Evolutionary conservation across 78 protist genomes (phyloP), one percentile per base, ranked within the genome.

Genomic region (Dictyostelium brefeldianum): DNA sequence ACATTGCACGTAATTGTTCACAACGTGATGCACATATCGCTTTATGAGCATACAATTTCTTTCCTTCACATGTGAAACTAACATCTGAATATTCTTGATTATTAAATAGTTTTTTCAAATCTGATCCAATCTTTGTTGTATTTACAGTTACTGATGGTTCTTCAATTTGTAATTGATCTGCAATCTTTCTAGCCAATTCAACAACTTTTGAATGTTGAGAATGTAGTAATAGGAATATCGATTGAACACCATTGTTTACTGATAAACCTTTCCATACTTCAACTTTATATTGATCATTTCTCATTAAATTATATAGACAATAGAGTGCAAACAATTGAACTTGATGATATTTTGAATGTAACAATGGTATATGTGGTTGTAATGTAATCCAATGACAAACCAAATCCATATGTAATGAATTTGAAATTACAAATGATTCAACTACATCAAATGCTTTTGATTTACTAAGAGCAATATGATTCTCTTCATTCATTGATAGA

Each of bases 361-460:
- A 57, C 47, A 87, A 51, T 4, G 93, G 93, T 27, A 87, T 87
- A 46, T 87, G 93, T 7, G 93, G 93, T 77, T 87, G 93, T 14
- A 87, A 57, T 22, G 93, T 87, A 3, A 87, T 87, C 93, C 93
- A 87, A 51, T 87, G 93, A n/a, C 93, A 87, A 22, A 87, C 93
- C 11, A 87, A 56, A 77, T 87, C 93, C 93, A 87, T 87, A n/a
- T 87, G 84, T 29, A 87, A 36, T n/a, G 79, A 75, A 64, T 87
- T 87, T 48, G 46, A 59, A 43, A 69, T 77, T 10, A 87, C 93
- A 77, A 87, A 87, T 18, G 78, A 6, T 36, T 87, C 93, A 22
- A 87, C 84, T 15, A 74, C 46, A 77, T 87, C 93, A 62, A 87
- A 87, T 48, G 93, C 93, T 9, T 87, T 74, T 29, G 70, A 67